Percentiles rank a stretch among this genome's conserved stretches.
Conservation (phyloP, 768 basidiomycete genomes). For the Gymnopilus junonius region DNA sequence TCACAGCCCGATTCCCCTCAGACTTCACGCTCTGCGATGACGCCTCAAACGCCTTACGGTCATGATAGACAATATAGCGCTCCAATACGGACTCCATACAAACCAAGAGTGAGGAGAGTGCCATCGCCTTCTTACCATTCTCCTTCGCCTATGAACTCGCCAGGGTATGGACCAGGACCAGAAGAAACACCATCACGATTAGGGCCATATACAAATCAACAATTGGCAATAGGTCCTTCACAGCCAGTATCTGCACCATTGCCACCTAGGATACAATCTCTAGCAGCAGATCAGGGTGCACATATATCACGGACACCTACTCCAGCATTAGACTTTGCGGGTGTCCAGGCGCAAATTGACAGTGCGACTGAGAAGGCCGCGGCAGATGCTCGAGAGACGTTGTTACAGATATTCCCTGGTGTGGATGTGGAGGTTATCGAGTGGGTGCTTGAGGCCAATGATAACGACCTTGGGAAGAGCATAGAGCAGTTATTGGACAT, state of each 20-base stretch:
- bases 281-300: slow-evolving; percentile 34
- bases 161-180: slow-evolving; percentile 31
- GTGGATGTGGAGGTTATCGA: slow-evolving; percentile 85
- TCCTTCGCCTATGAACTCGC: slow-evolving; percentile 37
- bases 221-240: slow-evolving; percentile 54
- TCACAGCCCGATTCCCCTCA: slow-evolving; percentile 40
- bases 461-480: slow-evolving; percentile 86
- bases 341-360: slow-evolving; percentile 79
- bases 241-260: slow-evolving; percentile 41
- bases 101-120: slow-evolving; percentile 65
- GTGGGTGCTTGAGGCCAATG: slow-evolving; percentile 88
- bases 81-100: slow-evolving; percentile 70
- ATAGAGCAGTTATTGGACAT: slow-evolving; percentile 88
- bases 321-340: slow-evolving; percentile 69
- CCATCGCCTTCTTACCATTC: slow-evolving; percentile 48
- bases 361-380: slow-evolving; percentile 74
- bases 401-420: slow-evolving; percentile 87
- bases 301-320: slow-evolving; percentile 73
- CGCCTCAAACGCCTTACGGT: slow-evolving; percentile 46
- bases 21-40: slow-evolving; percentile 26
- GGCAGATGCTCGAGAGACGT: slow-evolving; percentile 72
- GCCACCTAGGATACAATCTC: slow-evolving; percentile 51
- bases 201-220: slow-evolving; percentile 51
- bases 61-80: slow-evolving; percentile 36
- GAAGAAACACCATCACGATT: slow-evolving; percentile 59